These are phyloP conservation scores for Theobroma cacao DNA, from an alignment of 345 rosid genomes.

Conservation along the genomic window DNA sequence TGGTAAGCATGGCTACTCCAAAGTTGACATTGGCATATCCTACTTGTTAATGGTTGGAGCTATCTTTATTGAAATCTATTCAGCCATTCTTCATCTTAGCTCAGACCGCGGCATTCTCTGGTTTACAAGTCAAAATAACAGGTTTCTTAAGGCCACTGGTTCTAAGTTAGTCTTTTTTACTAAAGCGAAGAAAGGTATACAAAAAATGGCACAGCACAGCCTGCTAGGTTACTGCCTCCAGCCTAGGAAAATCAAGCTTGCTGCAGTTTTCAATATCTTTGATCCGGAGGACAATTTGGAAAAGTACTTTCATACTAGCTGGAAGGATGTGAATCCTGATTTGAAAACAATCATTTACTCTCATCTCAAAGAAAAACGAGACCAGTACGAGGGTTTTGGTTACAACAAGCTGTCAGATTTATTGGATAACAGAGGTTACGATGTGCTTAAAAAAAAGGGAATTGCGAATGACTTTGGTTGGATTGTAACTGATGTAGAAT, in stretches of 20 bases:
- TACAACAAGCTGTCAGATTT: neutral
- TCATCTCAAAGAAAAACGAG: conserved; percentile 7
- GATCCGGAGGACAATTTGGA: neutral
- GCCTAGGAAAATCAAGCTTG: neutral
- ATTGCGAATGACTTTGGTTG: neutral
- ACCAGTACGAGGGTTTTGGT: neutral
- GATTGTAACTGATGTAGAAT: conserved; percentile 12
- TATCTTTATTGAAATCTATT: conserved; percentile 18
- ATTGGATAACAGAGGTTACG: neutral
- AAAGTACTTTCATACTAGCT: neutral
- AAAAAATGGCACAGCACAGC: conserved; percentile 20
- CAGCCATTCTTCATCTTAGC: conserved; percentile 1
- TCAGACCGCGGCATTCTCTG: conserved; percentile 11
- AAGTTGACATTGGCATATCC: conserved; percentile 3
- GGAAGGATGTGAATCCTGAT: neutral
- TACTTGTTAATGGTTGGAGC: conserved; percentile 20
- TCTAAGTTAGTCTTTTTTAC: neutral
- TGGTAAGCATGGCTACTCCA: too few species aligned
- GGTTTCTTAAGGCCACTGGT: neutral
- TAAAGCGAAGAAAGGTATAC: neutral
- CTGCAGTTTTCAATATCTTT: neutral
- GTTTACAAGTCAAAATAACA: neutral
- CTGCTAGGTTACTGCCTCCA: conserved; percentile 17
- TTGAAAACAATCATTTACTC: conserved; percentile 1
- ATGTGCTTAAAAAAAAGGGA: neutral